Percentiles rank a stretch among this genome's conserved stretches.
phyloP scores from a whole-genome alignment of 2,329 filamentous ascomycete species.

The Scedosporium minutisporum region DNA sequence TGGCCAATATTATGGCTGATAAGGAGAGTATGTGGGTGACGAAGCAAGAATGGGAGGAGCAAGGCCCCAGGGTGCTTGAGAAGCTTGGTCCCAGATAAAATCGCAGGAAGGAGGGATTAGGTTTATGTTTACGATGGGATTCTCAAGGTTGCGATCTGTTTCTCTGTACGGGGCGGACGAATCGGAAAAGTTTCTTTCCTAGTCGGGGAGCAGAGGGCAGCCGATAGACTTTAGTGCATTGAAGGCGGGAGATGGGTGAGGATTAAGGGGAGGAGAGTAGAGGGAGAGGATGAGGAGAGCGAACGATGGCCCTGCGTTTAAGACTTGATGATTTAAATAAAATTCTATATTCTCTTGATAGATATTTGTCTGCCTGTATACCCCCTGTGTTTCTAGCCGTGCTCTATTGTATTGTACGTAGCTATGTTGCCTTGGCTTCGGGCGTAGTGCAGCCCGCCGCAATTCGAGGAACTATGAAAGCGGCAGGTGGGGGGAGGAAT shows the following conservation, averaged over 20 bases:
- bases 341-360: no score
- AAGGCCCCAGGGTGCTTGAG: slow-evolving; percentile 73
- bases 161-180: not conserved
- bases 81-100: slow-evolving; percentile 80
- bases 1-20: slow-evolving; percentile 98
- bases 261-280: not conserved
- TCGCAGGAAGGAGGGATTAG: no score
- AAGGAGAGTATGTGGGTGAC: slow-evolving; percentile 99
- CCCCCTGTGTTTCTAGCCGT: no score
- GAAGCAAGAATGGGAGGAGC: slow-evolving; percentile 94
- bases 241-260: not conserved
- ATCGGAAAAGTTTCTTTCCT: not conserved
- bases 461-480: no score
- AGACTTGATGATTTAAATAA: no score
- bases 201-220: not conserved
- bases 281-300: not conserved
- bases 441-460: no score
- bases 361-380: no score
- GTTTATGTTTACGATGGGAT: not conserved
- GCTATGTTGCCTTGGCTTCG: no score
- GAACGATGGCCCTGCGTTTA: not conserved
- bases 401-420: no score
- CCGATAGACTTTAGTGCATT: not conserved
- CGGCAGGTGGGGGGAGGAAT: no score
- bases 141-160: not conserved